Percentiles rank a stretch among this genome's conserved stretches.
These are phyloP conservation scores for Penicillium macrosclerotiorum DNA, from an alignment of 495 filamentous ascomycete species.

Conservation along the genomic window DNA sequence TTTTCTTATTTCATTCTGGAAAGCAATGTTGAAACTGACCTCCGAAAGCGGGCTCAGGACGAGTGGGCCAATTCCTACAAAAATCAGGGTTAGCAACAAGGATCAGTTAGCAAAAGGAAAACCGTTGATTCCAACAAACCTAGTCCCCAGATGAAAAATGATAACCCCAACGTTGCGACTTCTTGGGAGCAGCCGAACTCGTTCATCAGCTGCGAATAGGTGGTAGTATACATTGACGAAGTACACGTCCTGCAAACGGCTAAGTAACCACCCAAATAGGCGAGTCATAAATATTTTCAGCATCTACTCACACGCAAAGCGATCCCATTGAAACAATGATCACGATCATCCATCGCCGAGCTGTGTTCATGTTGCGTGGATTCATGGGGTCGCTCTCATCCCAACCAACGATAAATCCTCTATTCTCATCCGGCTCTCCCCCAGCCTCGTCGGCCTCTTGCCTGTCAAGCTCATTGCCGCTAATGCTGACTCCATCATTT, in stretches of 20 bases:
- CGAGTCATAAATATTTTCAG: background rate
- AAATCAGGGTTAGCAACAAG: conserved; percentile 6
- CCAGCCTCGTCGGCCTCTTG: conserved; percentile 14
- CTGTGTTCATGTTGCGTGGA: conserved; percentile 66
- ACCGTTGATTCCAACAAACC: conserved; percentile 21
- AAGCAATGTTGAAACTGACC: conserved; percentile 24
- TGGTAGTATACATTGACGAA: conserved; percentile 84
- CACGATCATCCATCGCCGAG: conserved; percentile 75
- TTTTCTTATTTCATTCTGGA: background rate
- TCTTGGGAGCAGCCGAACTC: conserved; percentile 69
- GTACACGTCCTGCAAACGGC: conserved; percentile 66
- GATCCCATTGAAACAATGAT: conserved; percentile 67
- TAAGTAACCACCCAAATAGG: background rate
- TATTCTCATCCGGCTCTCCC: conserved; percentile 14
- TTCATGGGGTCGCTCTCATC: conserved; percentile 70
- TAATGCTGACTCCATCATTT: conserved; percentile 59
- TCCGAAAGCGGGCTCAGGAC: conserved; percentile 65
- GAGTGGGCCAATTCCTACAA: conserved; percentile 65
- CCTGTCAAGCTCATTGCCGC: conserved; percentile 30
- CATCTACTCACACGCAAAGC: conserved; percentile 73
- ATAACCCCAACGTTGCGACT: conserved; percentile 77
- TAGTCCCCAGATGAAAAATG: conserved; percentile 73
- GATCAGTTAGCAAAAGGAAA: conserved; percentile 18
- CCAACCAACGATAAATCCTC: conserved; percentile 65
- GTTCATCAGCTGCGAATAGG: conserved; percentile 75